These are phyloP conservation scores for Colletotrichum melonis DNA, from an alignment of 2,329 filamentous ascomycete species.

Conservation along the genomic window DNA sequence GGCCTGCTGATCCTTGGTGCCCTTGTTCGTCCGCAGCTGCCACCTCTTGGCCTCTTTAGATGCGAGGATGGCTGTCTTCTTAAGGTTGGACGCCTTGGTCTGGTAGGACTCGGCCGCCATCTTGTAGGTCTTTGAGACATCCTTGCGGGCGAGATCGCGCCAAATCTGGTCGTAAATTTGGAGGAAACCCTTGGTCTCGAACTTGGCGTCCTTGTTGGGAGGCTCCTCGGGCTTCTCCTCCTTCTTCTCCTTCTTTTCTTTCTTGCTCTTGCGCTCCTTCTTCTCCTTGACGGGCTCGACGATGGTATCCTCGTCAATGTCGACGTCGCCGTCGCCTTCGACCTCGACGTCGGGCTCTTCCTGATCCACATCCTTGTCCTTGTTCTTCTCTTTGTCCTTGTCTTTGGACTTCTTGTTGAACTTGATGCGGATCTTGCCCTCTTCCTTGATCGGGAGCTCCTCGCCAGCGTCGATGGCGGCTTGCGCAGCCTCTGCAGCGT, in stretches of 20 bases:
- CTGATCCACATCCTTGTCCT: constrained; percentile 48
- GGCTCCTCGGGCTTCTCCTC: constrained; percentile 60
- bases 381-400: constrained; percentile 55
- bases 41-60: constrained; percentile 97
- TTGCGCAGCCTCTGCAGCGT: constrained; percentile 87
- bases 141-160: constrained; percentile 93
- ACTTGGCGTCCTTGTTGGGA: constrained; percentile 70
- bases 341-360: constrained; percentile 49
- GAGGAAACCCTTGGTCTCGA: constrained; percentile 92
- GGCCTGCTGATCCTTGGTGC: constrained; percentile 96
- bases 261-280: constrained; percentile 61
- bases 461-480: constrained; percentile 84
- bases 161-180: constrained; percentile 98
- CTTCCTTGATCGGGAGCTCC: constrained; percentile 72
- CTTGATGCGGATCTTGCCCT: constrained; percentile 72
- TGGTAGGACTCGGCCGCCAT: constrained; percentile 87
- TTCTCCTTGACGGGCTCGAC: constrained; percentile 50
- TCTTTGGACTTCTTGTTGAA: constrained; percentile 63
- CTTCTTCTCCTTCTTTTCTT: constrained; percentile 56
- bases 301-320: constrained; percentile 47
- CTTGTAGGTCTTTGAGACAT: constrained; percentile 91
- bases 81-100: constrained; percentile 93
- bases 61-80: constrained; percentile 96
- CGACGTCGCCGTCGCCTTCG: constrained; percentile 46
- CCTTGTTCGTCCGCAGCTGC: constrained; percentile 98